Base-by-base conservation (phyloP, 1,139 yeast species). In the Ogataea hybrid region DNA sequence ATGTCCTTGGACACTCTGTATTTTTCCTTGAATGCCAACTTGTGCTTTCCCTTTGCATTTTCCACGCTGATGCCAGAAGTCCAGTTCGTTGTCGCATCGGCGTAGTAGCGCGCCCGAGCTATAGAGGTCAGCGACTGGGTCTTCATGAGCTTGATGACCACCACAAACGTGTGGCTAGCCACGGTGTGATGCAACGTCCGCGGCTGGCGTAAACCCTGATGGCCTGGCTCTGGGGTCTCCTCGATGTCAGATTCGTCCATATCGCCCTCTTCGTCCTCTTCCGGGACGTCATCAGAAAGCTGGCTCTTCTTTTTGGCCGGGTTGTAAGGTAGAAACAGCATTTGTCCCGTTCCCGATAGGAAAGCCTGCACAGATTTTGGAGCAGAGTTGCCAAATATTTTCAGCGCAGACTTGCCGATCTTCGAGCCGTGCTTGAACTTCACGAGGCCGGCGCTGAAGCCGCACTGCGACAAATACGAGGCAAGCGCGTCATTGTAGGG, bases 291-390 rank as follows among this genome's bases (percentile, higher is more conserved):
- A 17, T 47, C 49, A 6, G 42, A 40, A 7, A 49, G 32, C 32
- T 48, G 50, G 14, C 53, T 58, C 28, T 51, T 48, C 43, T 53
- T 60, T 39, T 54, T 58, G 17, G 53, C 51, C 4, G 65, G 61
- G 35, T 56, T 56, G 35, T 57, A 58, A 2, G 67, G 67, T 9
- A 62, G 30, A 28, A 56, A 59, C 16, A 63, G 35, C 6, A 62
- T 50, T 25, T 57, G 62, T 2, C 65, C 65, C 33, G 56, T 62
- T 21, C 62, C 60, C 0, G 65, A 56, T 6, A 58, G 23, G 25
- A 52, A 58, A 0, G 57, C 47, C 32, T 59, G 54, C 4, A 58
- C 37, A 17, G 49, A 46, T 15, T 44, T 42, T 32, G 43, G 41
- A 28, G 39, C 37, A 39, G 45, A 28, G 27, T 22, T 28, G 39